Conservation (phyloP, 768 basidiomycete genomes). For the Phaffia tasmanica region DNA sequence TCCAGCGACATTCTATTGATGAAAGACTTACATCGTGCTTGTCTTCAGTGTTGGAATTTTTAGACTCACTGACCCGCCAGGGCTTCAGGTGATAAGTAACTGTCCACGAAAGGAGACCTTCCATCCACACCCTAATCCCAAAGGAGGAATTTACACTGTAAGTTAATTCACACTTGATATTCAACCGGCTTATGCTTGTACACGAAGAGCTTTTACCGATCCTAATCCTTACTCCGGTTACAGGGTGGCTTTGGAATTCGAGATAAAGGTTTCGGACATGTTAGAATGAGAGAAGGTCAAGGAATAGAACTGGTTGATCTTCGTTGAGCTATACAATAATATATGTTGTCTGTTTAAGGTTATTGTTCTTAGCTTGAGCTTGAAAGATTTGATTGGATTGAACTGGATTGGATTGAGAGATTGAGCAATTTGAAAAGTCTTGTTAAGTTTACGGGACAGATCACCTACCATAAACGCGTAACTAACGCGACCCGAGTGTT, state of each 20-base stretch:
- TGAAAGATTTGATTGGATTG: too few species aligned
- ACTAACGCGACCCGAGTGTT: too few species aligned
- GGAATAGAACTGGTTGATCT: constrained; percentile 75
- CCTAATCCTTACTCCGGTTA: not conserved
- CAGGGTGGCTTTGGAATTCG: constrained; percentile 47
- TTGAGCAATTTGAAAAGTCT: too few species aligned
- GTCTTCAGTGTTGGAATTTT: constrained; percentile 65
- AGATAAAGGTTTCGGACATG: constrained; percentile 62
- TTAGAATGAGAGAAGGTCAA: constrained; percentile 56
- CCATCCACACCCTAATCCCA: constrained; percentile 61
- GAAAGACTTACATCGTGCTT: not conserved
- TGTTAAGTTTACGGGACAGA: too few species aligned
- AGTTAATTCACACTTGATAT: constrained; percentile 29
- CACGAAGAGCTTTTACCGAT: constrained; percentile 25
- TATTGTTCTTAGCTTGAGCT: too few species aligned
- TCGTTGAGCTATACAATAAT: constrained; percentile 35
- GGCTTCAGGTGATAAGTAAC: constrained; percentile 56
- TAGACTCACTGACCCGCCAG: constrained; percentile 77
- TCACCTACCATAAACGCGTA: too few species aligned
- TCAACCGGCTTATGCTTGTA: constrained; percentile 8
- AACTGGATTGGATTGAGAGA: too few species aligned
- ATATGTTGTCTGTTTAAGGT: too few species aligned
- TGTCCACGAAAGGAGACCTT: constrained; percentile 66
- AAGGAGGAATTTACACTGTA: constrained; percentile 70
- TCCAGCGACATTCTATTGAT: not conserved